Evolutionary conservation across 2,329 filamentous ascomycete genomes (phyloP).

Genomic region (Penicillium expansum): DNA sequence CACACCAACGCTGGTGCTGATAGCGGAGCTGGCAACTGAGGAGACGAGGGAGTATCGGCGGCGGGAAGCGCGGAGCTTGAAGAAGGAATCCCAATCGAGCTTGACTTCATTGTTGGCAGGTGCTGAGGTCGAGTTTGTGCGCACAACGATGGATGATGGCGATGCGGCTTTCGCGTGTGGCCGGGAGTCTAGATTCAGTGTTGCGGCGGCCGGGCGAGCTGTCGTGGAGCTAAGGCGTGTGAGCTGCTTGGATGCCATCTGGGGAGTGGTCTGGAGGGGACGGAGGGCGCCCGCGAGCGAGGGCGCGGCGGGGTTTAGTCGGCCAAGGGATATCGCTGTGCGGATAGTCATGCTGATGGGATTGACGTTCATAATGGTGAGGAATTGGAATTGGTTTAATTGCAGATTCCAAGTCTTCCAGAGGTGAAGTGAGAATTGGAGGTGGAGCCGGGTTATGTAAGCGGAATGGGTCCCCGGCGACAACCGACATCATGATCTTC

Average conservation of each 20-base stretch:
- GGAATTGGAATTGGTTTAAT: constrained; percentile 3
- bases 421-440: constrained; percentile 14
- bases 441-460: constrained; percentile 25
- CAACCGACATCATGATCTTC: neutral
- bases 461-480: neutral
- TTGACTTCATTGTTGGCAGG: constrained; percentile 34
- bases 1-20: constrained; percentile 54
- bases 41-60: constrained; percentile 79
- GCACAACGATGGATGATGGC: constrained; percentile 15
- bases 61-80: constrained; percentile 80
- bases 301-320: constrained; percentile 26
- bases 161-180: constrained; percentile 10
- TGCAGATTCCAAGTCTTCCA: neutral
- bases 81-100: constrained; percentile 91
- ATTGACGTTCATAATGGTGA: constrained; percentile 27
- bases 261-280: constrained; percentile 14
- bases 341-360: constrained; percentile 34
- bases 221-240: constrained; percentile 23
- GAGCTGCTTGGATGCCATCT: constrained; percentile 25
- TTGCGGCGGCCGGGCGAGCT: constrained; percentile 15
- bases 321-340: constrained; percentile 30
- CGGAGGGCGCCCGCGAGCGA: constrained; percentile 24
- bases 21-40: constrained; percentile 64
- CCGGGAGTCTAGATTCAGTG: constrained; percentile 16
- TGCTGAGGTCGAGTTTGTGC: constrained; percentile 32